Evolutionary conservation across 2,329 filamentous ascomycete species (phyloP).

Genomic region (Monosporascus cannonballus): DNA sequence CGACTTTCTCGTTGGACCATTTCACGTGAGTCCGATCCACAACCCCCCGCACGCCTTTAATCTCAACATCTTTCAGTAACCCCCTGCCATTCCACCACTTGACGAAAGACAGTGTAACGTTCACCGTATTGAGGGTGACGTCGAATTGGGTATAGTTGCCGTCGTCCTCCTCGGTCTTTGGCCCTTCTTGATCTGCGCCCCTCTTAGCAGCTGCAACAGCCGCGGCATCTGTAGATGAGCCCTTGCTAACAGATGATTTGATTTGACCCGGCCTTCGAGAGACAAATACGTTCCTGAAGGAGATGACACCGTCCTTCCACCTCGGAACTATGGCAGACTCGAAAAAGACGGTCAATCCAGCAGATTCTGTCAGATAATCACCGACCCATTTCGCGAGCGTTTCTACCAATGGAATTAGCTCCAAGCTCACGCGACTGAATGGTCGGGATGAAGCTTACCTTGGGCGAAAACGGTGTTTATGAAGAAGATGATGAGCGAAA

Average conservation of each 20-base stretch:
- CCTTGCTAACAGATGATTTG: conserved; percentile 81
- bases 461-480: conserved; percentile 97
- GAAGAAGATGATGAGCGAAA: conserved; percentile 81
- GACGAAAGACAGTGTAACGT: conserved; percentile 93
- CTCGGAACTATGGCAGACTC: conserved; percentile 96
- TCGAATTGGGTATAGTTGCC: conserved; percentile 98
- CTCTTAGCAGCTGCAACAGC: conserved; percentile 75
- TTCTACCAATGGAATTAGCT: conserved; percentile 47
- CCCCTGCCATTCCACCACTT: conserved; percentile 99
- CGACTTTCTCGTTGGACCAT: conserved; percentile 62
- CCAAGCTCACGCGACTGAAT: neutral
- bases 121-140: conserved; percentile 87
- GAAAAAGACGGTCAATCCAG: conserved; percentile 89
- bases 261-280: conserved; percentile 82
- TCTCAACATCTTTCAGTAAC: conserved; percentile 82
- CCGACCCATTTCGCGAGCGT: conserved; percentile 89
- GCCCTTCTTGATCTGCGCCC: conserved; percentile 40
- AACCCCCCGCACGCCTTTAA: conserved; percentile 88
- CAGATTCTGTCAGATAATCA: conserved; percentile 90
- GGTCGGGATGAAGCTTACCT: conserved; percentile 43
- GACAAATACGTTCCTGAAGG: conserved; percentile 93
- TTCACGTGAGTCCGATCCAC: conserved; percentile 81
- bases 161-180: conserved; percentile 61
- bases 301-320: conserved; percentile 93
- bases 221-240: conserved; percentile 77